A percentile compares a stretch with the other conserved stretches of the same genome.
Evolutionary conservation across 1,284 basidiomycete genomes (phyloP).

Genomic region (Ceratobasidium sp.): DNA sequence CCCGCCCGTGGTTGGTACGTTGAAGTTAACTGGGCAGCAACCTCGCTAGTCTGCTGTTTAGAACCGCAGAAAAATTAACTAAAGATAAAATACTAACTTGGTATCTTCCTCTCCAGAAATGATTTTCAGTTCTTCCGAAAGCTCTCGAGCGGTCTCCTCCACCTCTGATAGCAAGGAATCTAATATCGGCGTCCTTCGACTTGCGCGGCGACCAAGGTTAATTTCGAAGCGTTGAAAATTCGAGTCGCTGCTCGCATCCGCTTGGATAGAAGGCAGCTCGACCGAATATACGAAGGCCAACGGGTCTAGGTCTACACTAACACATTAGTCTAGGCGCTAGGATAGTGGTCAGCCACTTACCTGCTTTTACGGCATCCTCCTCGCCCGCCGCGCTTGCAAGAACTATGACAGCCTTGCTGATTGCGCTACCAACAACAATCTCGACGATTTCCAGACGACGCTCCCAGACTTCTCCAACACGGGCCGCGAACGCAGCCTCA

Average conservation of each 20-base stretch:
- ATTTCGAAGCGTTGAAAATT: slow-evolving; percentile 53
- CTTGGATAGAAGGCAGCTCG: slow-evolving; percentile 58
- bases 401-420: slow-evolving; percentile 17
- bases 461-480: slow-evolving; percentile 47
- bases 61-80: not conserved
- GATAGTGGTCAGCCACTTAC: not conserved
- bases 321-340: slow-evolving; percentile 14
- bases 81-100: slow-evolving; percentile 53
- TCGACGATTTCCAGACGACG: slow-evolving; percentile 45
- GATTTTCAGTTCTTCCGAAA: slow-evolving; percentile 68
- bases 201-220: slow-evolving; percentile 66
- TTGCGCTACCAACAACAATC: slow-evolving; percentile 25
- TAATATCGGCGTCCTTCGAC: slow-evolving; percentile 68
- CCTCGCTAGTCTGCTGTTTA: slow-evolving; percentile 39
- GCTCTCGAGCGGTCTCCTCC: slow-evolving; percentile 65
- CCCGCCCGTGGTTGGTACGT: slow-evolving; percentile 53
- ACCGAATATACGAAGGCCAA: slow-evolving; percentile 65
- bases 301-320: slow-evolving; percentile 61
- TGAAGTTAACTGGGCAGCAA: slow-evolving; percentile 57
- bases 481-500: slow-evolving; percentile 60
- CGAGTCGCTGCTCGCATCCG: slow-evolving; percentile 68
- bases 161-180: slow-evolving; percentile 66
- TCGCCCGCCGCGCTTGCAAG: slow-evolving; percentile 7
- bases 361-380: slow-evolving; percentile 24
- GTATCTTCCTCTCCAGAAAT: slow-evolving; percentile 56